A percentile compares a stretch with the other conserved stretches of the same genome.
These are phyloP conservation scores for Passalora sequoiae DNA, from an alignment of 2,329 filamentous ascomycete genomes.

Conservation along the genomic window DNA sequence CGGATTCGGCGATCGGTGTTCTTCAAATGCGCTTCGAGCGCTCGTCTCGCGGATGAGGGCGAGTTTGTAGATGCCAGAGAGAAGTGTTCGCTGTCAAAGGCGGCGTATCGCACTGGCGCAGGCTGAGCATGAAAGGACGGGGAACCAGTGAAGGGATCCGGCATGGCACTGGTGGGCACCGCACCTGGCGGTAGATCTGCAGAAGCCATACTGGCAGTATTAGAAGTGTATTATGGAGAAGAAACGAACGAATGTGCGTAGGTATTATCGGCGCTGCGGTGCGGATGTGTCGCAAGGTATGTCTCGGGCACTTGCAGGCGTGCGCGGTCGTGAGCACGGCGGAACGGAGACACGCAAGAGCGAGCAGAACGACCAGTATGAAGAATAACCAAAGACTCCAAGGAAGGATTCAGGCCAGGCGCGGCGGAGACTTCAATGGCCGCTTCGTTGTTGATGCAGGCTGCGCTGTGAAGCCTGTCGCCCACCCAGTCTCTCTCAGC, in stretches of 20 bases:
- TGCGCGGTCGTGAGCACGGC: neutral
- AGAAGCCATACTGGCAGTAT: slow-evolving; percentile 36
- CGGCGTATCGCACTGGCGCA: slow-evolving; percentile 64
- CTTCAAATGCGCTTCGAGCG: slow-evolving; percentile 82
- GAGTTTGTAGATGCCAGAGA: slow-evolving; percentile 71
- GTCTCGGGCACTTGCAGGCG: slow-evolving; percentile 15
- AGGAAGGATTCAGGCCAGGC: too few species aligned
- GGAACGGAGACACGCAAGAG: neutral
- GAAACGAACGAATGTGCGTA: too few species aligned
- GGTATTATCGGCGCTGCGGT: too few species aligned
- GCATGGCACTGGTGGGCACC: slow-evolving; percentile 34
- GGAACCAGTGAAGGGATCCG: slow-evolving; percentile 43
- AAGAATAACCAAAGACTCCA: neutral
- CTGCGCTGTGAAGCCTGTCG: too few species aligned
- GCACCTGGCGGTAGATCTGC: slow-evolving; percentile 40
- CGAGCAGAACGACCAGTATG: neutral
- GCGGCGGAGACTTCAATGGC: too few species aligned
- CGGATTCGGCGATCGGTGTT: slow-evolving; percentile 90
- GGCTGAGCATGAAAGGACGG: slow-evolving; percentile 30
- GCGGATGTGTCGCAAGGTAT: too few species aligned
- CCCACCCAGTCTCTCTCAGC: too few species aligned
- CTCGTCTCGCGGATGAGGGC: slow-evolving; percentile 79
- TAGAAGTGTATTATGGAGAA: slow-evolving; percentile 8
- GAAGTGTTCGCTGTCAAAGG: slow-evolving; percentile 72
- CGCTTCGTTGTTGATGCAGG: too few species aligned